phyloP scores from a whole-genome alignment of 176 grass and related monocot genomes.

The Raddia guianensis region DNA sequence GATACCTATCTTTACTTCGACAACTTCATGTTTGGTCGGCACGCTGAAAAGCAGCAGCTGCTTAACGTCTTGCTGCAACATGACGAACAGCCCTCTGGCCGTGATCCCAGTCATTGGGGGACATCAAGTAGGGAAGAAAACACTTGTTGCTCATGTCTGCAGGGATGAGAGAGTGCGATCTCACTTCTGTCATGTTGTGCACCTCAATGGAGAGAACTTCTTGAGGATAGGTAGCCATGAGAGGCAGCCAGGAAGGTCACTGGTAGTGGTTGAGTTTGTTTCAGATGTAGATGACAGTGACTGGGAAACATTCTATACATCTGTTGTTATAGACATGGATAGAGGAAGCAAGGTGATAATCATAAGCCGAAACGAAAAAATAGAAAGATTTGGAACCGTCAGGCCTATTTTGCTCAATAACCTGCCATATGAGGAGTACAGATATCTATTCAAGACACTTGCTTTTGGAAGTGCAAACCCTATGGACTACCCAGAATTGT shows the following conservation, averaged over 20 bases:
- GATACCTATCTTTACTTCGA: conserved; percentile 8
- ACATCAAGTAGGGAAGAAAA: conserved; percentile 7
- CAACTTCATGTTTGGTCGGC: conserved; percentile 35
- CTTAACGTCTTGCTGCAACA: conserved; percentile 15
- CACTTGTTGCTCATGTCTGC: background rate
- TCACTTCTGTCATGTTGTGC: background rate
- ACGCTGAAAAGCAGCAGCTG: conserved; percentile 17
- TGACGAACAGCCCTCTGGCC: no score
- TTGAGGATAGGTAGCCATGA: background rate
- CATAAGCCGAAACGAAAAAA: background rate
- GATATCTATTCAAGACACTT: conserved; percentile 6
- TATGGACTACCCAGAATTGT: background rate
- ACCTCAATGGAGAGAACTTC: background rate
- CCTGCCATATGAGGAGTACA: background rate
- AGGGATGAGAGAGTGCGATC: background rate
- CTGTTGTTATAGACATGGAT: background rate
- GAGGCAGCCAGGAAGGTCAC: background rate
- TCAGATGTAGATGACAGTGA: background rate
- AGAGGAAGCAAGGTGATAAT: background rate
- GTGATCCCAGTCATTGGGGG: background rate
- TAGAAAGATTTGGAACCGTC: background rate
- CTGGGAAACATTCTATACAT: background rate
- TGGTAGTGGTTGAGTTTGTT: conserved; percentile 7
- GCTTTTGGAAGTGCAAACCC: background rate
- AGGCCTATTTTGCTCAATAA: background rate